These are phyloP conservation scores for Triticum monococcum DNA, from an alignment of 176 grass and related monocot genomes.

Conservation along the genomic window DNA sequence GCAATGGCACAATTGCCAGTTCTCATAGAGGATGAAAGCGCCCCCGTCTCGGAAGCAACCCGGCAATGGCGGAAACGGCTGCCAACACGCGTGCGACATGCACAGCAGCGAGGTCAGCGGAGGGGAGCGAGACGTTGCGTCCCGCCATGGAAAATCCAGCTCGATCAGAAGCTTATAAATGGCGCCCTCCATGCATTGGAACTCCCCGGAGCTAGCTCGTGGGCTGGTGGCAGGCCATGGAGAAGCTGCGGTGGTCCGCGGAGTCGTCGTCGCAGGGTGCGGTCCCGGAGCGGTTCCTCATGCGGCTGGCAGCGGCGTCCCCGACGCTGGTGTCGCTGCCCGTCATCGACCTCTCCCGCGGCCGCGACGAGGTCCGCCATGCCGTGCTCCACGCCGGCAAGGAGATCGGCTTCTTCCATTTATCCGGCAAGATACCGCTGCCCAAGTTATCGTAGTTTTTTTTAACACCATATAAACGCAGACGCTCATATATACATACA, in stretches of 20 bases:
- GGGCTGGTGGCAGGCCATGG: slow-evolving; percentile 22
- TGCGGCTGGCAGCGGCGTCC: slow-evolving; percentile 30
- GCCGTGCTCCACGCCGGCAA: slow-evolving; percentile 47
- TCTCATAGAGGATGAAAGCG: neutral
- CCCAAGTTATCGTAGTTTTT: too few relatives aligned
- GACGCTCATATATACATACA: too few relatives aligned
- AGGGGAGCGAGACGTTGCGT: neutral
- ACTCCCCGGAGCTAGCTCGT: neutral
- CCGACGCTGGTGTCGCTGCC: slow-evolving; percentile 30
- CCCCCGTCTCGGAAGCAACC: neutral
- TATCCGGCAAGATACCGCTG: too few relatives aligned
- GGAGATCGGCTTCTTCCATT: slow-evolving; percentile 68
- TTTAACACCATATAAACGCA: too few relatives aligned
- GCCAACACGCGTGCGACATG: neutral
- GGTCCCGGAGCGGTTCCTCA: slow-evolving; percentile 53
- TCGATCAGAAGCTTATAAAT: neutral
- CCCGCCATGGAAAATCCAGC: neutral
- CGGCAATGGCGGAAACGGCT: neutral
- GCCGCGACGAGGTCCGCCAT: slow-evolving; percentile 40
- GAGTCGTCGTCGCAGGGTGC: neutral
- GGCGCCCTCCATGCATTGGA: neutral
- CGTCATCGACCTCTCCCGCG: slow-evolving; percentile 54
- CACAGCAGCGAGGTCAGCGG: neutral
- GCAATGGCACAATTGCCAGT: neutral
- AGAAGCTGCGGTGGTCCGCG: slow-evolving; percentile 39